These are phyloP conservation scores for Trifolium pratense DNA, from an alignment of 306 rosid genomes.

Conservation along the genomic window DNA sequence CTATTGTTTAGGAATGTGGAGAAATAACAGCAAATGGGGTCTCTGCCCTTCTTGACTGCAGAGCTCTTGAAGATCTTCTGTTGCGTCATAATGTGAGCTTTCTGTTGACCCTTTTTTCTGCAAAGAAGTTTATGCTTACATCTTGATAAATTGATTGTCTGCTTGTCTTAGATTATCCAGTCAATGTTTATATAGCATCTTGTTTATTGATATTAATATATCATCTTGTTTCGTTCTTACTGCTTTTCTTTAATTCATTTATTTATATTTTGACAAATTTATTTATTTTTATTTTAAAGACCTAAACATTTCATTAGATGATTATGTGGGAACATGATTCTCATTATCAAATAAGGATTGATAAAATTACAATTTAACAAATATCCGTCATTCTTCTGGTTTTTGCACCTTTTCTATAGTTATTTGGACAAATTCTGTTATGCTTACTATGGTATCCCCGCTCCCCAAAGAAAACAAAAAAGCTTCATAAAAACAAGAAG, in stretches of 20 bases:
- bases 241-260: too few species aligned
- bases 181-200: slow-evolving; percentile 31
- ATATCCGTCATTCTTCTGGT: slow-evolving; percentile 25
- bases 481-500: slow-evolving; percentile 13
- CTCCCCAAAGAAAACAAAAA: background rate
- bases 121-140: background rate
- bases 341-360: slow-evolving; percentile 29
- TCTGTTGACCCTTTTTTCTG: background rate
- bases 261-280: too few species aligned
- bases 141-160: slow-evolving; percentile 32
- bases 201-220: too few species aligned
- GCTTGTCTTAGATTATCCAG: slow-evolving; percentile 17
- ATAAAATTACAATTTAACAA: slow-evolving; percentile 2
- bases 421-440: background rate
- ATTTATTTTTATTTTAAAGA: slow-evolving; percentile 7
- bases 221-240: too few species aligned
- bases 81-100: slow-evolving; percentile 83
- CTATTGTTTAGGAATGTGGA: slow-evolving; percentile 75
- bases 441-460: background rate
- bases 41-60: slow-evolving; percentile 68
- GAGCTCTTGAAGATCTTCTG: slow-evolving; percentile 81
- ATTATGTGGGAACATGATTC: slow-evolving; percentile 33
- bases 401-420: slow-evolving; percentile 15
- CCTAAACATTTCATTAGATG: slow-evolving; percentile 26
- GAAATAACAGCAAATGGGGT: slow-evolving; percentile 68